Evolutionary conservation across 768 basidiomycete genomes (phyloP), one percentile per base, ranked within the genome.

Genomic region (Hypsizygus marmoreus): DNA sequence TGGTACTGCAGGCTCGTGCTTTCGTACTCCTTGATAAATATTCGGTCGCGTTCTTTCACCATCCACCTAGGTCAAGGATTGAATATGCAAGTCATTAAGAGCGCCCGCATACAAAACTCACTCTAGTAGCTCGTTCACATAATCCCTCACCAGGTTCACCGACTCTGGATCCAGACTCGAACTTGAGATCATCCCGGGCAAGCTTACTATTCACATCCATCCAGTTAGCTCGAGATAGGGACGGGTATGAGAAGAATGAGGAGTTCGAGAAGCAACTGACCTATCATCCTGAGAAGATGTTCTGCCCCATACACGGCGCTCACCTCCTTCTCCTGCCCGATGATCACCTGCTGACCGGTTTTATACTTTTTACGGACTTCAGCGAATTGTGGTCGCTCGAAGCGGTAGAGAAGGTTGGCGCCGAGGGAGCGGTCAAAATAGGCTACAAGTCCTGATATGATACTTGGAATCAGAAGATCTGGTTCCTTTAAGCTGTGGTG

Each of bases 351-450:
- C 37, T 75, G 82, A 1, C 86, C 88, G 6, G 89, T 91, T 50
- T 84, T 80, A 53, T 84, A 90, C 41, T 69, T 54, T 57, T 85
- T 83, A 33, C 88, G 79, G 17, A 91, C 77, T 37, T 86, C 82
- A 4, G 86, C 84, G 51, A 95, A 97, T 64, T 98, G 95, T 5
- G 83, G 82, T n/a, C 95, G 81, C 65, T 99, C 95, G 54, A 95
- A 94, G 14, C 93, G 86, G 61, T 98, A 99, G 3, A 98, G 76
- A 20, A 99, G 77, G 65, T 91, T 94, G 45, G 87, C 82, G 4
- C 95, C 89, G 1, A 91, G 77, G 0, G 92, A 86, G 24, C 91
- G 88, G 65, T 99, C 92, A 61, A 99, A 99, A 71, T 99, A 98
- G 34, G 88, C 77, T 39, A 84, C 80, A 9, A 98, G 74, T 1